phyloP scores from a whole-genome alignment of 352 stramenopile genomes.

The Peronospora destructor region DNA sequence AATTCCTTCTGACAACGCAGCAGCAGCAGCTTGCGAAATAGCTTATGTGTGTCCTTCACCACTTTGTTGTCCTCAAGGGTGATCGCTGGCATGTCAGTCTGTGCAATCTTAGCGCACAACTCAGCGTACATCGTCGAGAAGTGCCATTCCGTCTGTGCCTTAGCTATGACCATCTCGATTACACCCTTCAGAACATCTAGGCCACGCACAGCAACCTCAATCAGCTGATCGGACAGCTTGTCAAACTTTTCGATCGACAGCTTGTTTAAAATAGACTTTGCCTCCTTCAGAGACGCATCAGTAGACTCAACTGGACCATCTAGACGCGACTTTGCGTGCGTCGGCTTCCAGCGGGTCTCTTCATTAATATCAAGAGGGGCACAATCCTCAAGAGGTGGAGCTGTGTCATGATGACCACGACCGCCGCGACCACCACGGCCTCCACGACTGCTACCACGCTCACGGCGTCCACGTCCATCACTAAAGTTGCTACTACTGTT shows the following conservation, averaged over 20 bases:
- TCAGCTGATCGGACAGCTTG: conserved; percentile 89
- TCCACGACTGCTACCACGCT: conserved; percentile 38
- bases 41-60: conserved; percentile 73
- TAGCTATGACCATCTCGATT: conserved; percentile 91
- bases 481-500: conserved; percentile 36
- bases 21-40: conserved; percentile 92
- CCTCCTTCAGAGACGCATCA: conserved; percentile 82
- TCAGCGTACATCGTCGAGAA: conserved; percentile 95
- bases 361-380: conserved; percentile 73
- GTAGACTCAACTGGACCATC: conserved; percentile 38
- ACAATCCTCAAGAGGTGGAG: conserved; percentile 51
- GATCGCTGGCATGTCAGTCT: conserved; percentile 76
- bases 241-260: conserved; percentile 96
- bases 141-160: conserved; percentile 94
- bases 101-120: conserved; percentile 88
- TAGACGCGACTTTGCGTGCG: conserved; percentile 49
- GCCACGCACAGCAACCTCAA: conserved; percentile 84
- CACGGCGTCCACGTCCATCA: conserved; percentile 32
- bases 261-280: conserved; percentile 94
- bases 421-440: conserved; percentile 38
- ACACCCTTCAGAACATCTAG: conserved; percentile 80
- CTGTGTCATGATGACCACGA: conserved; percentile 40
- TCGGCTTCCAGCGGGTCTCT: conserved; percentile 79
- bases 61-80: conserved; percentile 59
- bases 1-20: conserved; percentile 93